These are phyloP conservation scores for Abelmoschus esculentus DNA, from an alignment of 345 rosid genomes.

Conservation along the genomic window DNA sequence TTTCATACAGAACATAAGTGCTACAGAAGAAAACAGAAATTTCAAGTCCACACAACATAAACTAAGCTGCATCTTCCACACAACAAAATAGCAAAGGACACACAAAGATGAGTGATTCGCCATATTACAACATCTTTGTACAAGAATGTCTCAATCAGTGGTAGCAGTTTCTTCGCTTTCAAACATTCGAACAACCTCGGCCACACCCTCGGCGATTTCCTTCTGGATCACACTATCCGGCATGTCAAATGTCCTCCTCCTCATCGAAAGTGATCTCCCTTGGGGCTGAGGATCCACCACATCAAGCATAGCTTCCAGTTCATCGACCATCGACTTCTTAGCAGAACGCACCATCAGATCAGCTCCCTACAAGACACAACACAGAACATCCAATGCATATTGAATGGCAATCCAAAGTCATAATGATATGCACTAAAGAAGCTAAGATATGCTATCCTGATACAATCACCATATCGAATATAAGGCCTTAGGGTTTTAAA, in stretches of 20 bases:
- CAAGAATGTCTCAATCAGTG: background rate
- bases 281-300: constrained; percentile 80
- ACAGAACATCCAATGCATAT: background rate
- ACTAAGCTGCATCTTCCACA: background rate
- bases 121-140: background rate
- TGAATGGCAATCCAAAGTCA: background rate
- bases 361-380: constrained; percentile 41
- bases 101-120: background rate
- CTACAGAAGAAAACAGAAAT: background rate
- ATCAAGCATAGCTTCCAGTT: constrained; percentile 88
- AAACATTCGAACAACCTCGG: constrained; percentile 75
- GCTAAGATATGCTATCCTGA: background rate
- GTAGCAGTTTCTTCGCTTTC: constrained; percentile 31
- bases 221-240: constrained; percentile 59
- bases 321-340: constrained; percentile 80
- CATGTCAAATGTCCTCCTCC: constrained; percentile 79
- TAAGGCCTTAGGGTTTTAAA: background rate
- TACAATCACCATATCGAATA: background rate
- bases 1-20: background rate
- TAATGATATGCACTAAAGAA: too few relatives aligned
- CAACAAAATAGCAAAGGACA: background rate
- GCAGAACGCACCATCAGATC: constrained; percentile 77
- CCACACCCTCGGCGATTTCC: constrained; percentile 78
- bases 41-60: constrained; percentile 2
- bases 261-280: constrained; percentile 62